These are phyloP conservation scores for Oryza australiensis DNA, from an alignment of 176 grass and related monocot genomes.

Conservation along the genomic window DNA sequence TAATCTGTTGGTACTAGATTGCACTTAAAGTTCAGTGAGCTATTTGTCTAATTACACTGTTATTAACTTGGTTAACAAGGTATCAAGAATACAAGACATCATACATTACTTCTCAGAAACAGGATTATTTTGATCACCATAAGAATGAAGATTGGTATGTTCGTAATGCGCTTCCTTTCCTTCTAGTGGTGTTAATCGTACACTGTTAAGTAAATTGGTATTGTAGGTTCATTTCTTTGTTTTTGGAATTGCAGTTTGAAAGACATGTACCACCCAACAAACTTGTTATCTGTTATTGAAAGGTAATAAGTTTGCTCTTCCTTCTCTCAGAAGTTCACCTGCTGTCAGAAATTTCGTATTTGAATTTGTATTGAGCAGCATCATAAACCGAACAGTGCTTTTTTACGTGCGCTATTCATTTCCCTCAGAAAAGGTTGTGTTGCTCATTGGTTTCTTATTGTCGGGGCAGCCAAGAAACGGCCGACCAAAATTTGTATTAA, in stretches of 20 bases:
- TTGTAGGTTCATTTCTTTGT: constrained; percentile 22
- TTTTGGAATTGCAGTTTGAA: constrained; percentile 72
- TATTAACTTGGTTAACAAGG: constrained; percentile 46
- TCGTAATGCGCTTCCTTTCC: not conserved
- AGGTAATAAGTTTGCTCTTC: constrained; percentile 52
- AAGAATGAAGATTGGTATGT: constrained; percentile 81
- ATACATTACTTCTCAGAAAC: constrained; percentile 85
- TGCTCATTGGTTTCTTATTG: not conserved
- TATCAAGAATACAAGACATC: constrained; percentile 73
- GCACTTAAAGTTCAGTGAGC: constrained; percentile 11
- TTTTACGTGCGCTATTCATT: not conserved
- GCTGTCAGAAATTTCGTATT: not conserved
- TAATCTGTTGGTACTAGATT: constrained; percentile 1
- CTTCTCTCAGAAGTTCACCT: constrained; percentile 1
- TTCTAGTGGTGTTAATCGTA: constrained; percentile 6
- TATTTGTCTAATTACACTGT: constrained; percentile 24
- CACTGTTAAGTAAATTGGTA: not conserved
- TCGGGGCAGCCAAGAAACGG: too few relatives aligned
- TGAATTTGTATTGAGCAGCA: not conserved
- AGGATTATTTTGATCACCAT: constrained; percentile 77
- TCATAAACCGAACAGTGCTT: not conserved
- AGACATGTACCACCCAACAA: constrained; percentile 94
- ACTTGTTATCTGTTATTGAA: constrained; percentile 74
- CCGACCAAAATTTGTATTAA: too few relatives aligned
- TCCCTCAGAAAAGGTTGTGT: not conserved